Base-by-base conservation (phyloP, 2,329 filamentous ascomycete genomes). In the Didymella glomerata region DNA sequence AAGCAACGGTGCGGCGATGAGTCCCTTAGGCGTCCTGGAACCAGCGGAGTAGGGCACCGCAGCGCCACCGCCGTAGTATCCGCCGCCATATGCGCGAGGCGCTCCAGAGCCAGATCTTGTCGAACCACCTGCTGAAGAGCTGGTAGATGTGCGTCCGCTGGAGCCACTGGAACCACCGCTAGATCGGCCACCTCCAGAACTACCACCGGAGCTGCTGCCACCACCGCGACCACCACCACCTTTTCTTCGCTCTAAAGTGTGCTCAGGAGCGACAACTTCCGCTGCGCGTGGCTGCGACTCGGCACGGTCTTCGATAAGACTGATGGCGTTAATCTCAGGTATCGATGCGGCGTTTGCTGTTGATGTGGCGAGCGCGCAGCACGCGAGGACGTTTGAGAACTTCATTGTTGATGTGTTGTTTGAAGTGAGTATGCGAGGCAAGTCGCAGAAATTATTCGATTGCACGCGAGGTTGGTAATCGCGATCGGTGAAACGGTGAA, bases 21-120 rank as follows among this genome's bases (percentile, higher is more conserved):
- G 82, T 3, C 83, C 82, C 3, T 81, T 75, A 0, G 81, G 83
- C 1, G 82, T 81, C 13, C 56, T 59, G 0, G 38, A n/a, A 7
- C 88, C 89, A 2, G 89, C 65, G 2, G 68, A 61, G 76, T 90
- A 94, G 2, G 91, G 89, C 0, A 73, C 71, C 2, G 79, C 60
- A 0, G 87, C 83, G 24, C 76, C 76, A 48, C 91, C 91, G 36
- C 85, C 84, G 70, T 92, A 93, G 75, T 84, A 90, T 50, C 72
- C 68, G 8, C 88, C 88, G 44, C 86, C 88, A 68, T 84, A 92
- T 0, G 70, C 61, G 3, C 86, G 86, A 16, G 79, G 68, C 1
- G 83, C 77, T 16, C 89, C 88, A 50, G 83, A 85, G 58, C 89
- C 88, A 7, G 80, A 77, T 4, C 77, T 81, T 3, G 88, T 88